phyloP scores from a whole-genome alignment of 2,329 filamentous ascomycete species.

The Lasiodiplodia gonubiensis region DNA sequence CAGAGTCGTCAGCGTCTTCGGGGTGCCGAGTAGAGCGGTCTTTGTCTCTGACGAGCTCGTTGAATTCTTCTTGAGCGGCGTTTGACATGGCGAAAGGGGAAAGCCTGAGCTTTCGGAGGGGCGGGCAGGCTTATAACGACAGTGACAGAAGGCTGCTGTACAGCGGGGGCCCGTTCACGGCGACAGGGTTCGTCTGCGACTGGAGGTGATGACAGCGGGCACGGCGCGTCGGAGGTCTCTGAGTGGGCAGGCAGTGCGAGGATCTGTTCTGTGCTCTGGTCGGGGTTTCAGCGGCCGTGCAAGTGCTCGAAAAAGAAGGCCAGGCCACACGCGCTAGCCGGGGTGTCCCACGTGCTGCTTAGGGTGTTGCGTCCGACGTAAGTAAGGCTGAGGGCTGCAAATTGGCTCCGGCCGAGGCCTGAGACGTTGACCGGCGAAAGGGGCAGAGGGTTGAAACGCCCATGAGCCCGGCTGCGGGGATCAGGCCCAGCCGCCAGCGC shows the following conservation, averaged over 20 bases:
- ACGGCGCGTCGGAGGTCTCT: constrained; percentile 24
- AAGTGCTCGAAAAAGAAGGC: constrained; percentile 16
- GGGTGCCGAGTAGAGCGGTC: constrained; percentile 51
- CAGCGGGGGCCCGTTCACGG: constrained; percentile 17
- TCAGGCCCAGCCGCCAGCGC: constrained; percentile 18
- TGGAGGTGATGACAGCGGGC: constrained; percentile 19
- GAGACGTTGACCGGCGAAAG: constrained; percentile 25
- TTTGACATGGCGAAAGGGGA: constrained; percentile 35
- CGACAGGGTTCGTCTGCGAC: constrained; percentile 21
- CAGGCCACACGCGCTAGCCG: constrained; percentile 21
- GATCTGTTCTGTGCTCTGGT: constrained; percentile 27
- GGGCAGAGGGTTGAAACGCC: constrained; percentile 20
- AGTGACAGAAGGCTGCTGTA: constrained; percentile 13
- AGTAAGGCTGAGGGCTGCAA: constrained; percentile 23
- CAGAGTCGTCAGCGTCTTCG: constrained; percentile 55
- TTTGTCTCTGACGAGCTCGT: constrained; percentile 57
- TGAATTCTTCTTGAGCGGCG: constrained; percentile 58
- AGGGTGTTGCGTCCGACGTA: background rate
- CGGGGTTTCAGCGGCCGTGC: constrained; percentile 20
- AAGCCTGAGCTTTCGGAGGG: constrained; percentile 21
- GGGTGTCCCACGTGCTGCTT: constrained; percentile 21
- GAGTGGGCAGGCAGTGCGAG: constrained; percentile 23
- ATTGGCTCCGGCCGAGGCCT: constrained; percentile 17
- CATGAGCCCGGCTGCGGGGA: constrained; percentile 13
- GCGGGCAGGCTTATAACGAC: constrained; percentile 27